Evolutionary conservation across 2,329 filamentous ascomycete genomes (phyloP).

Genomic region (Fulvia fulva): DNA sequence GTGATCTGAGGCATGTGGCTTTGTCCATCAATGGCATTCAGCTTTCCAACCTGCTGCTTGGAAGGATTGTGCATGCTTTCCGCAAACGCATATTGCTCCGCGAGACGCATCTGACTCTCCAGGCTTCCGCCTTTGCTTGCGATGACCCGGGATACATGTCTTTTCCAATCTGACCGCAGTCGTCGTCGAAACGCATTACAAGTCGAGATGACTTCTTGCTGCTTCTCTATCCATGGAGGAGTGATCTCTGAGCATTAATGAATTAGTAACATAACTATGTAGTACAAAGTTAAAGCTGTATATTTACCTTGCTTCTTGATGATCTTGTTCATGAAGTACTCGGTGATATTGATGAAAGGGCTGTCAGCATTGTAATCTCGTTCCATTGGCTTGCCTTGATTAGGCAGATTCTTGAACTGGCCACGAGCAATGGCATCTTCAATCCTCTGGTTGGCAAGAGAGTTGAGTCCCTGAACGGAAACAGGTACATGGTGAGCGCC

Average conservation of each 20-base stretch:
- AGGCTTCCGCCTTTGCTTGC: conserved; percentile 71
- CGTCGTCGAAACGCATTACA: conserved; percentile 66
- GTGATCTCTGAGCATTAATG: no score
- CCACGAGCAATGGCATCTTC: conserved; percentile 90
- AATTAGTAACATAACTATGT: no score
- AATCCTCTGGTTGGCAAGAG: conserved; percentile 85
- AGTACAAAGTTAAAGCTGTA: no score
- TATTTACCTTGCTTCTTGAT: conserved; percentile 73
- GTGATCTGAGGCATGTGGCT: conserved; percentile 48
- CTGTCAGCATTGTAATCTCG: conserved; percentile 77
- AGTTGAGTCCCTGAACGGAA: conserved; percentile 71
- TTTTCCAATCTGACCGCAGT: conserved; percentile 77
- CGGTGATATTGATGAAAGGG: conserved; percentile 91
- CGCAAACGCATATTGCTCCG: conserved; percentile 69
- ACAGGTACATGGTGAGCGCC: conserved; percentile 69
- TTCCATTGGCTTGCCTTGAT: conserved; percentile 71
- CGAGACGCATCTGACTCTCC: conserved; percentile 66
- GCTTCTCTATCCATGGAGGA: conserved; percentile 99
- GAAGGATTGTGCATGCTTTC: conserved; percentile 64
- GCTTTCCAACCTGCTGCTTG: conserved; percentile 39
- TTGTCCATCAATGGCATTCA: conserved; percentile 45
- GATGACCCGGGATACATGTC: conserved; percentile 76
- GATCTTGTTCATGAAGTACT: conserved; percentile 98
- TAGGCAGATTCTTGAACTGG: conserved; percentile 77
- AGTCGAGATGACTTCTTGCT: conserved; percentile 76